Conservation (phyloP, 306 rosid genomes). For the Spatholobus suberectus region DNA sequence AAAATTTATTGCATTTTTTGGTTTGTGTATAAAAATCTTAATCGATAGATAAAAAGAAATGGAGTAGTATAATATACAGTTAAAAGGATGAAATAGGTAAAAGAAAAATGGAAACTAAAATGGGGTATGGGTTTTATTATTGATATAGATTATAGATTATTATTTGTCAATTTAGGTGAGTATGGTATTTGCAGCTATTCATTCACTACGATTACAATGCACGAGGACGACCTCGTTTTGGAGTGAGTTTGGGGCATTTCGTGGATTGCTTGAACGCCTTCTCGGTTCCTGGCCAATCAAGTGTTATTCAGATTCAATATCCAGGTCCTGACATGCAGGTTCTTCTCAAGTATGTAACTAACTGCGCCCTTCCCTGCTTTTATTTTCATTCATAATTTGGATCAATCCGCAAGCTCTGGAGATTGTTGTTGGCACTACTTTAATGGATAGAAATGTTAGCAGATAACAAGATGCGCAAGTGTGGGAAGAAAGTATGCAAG, state of each 20-base stretch:
- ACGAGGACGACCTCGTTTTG: slow-evolving; percentile 80
- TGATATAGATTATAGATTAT: no score
- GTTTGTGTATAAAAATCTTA: no score
- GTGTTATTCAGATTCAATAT: slow-evolving; percentile 70
- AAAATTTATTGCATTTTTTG: no score
- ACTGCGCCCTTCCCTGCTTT: background rate
- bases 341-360: slow-evolving; percentile 79
- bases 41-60: no score
- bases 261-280: slow-evolving; percentile 86
- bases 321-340: slow-evolving; percentile 97
- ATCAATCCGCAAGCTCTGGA: background rate
- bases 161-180: background rate
- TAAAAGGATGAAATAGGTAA: no score
- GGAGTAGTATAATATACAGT: no score
- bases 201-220: no score
- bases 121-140: no score
- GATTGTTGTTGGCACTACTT: background rate
- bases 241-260: slow-evolving; percentile 80
- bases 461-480: no score
- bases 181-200: slow-evolving; percentile 52
- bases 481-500: no score
- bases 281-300: slow-evolving; percentile 71
- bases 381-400: background rate
- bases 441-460: no score
- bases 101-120: no score